Conservation (phyloP, 2,329 filamentous ascomycete species). For the Fusarium torulosum region DNA sequence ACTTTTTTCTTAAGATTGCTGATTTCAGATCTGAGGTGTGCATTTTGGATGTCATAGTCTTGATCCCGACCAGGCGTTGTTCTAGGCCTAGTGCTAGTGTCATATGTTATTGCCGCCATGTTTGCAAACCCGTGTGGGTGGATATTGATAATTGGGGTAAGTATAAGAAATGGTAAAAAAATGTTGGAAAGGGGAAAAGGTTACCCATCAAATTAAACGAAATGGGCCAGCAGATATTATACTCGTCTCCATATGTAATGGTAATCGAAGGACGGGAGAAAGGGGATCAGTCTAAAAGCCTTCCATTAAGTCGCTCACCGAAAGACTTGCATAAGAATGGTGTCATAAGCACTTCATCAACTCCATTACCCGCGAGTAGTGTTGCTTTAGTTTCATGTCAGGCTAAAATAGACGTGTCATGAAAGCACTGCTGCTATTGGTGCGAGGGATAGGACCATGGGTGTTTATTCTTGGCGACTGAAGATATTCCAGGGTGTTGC, state of each 20-base stretch:
- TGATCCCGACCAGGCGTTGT: neutral
- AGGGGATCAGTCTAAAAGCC: slow-evolving; percentile 1
- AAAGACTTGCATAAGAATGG: slow-evolving; percentile 13
- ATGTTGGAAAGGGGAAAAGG: neutral
- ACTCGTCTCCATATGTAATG: too few species aligned
- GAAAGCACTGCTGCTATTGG: slow-evolving; percentile 1
- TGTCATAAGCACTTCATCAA: slow-evolving; percentile 19
- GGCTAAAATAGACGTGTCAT: neutral
- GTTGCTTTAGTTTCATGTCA: neutral
- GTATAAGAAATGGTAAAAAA: neutral
- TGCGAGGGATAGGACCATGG: neutral
- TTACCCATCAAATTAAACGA: fast-evolving
- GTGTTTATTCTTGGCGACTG: neutral
- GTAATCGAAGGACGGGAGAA: neutral
- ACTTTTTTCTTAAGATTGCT: neutral
- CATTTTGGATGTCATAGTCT: neutral
- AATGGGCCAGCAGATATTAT: neutral
- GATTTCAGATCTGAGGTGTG: slow-evolving; percentile 1
- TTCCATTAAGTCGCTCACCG: slow-evolving; percentile 10
- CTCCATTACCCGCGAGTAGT: neutral
- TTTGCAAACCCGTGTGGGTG: neutral
- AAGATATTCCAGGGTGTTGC: neutral
- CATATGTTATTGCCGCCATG: neutral
- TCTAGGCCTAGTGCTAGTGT: neutral
- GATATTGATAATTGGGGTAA: neutral